Evolutionary conservation across 768 basidiomycete species (phyloP), one percentile per base, ranked within the genome.

Genomic region (Mycena vitilis): DNA sequence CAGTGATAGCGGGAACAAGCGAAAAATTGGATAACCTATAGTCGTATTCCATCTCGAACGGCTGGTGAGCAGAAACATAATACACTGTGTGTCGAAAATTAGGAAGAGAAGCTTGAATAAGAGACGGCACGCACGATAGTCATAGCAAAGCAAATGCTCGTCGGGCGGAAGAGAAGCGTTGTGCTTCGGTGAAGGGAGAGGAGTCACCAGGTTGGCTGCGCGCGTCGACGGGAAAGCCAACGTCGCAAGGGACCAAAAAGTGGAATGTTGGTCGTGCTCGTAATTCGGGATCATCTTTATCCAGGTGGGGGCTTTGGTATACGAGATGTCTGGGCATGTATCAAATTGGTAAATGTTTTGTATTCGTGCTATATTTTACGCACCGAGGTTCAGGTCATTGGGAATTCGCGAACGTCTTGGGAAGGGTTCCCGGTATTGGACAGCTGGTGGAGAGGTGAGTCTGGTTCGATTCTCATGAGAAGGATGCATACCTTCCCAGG

Each of bases 11-110:
- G 30, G 5, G 30, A 30, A 47, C 52, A 8, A 23, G 37, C 2
- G 20, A 47, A 16, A 11, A 30, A n/a, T 34, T 18, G 18, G 40
- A 16, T 30, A 20, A 36, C 4, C 4, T n/a, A 56, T 84, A 89
- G 64, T 89, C 88, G 59, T 80, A 82, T 54, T 87, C 86, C 73
- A 84, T 86, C 73, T 89, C 88, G 64, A 78, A 85, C 8, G 86
- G 83, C 87, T 84, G 81, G 63, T 84, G 79, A 1, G 84, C 81
- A 63, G 77, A 83, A 30, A 82, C 81, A 66, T 82, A 88, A 71
- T 86, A 88, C 45, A 87, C 66, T 68, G 16, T 20, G 38, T 6
- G 30, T 52, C 7, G 53, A 5, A 30, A 11, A 30, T 25, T 30
- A 15, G n/a, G 20, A 10, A 23, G 13, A 42, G 16, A 55, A 13